Evolutionary conservation across 345 rosid species (phyloP), one percentile per base, ranked within the genome.

Genomic region (Nephelium lappaceum): DNA sequence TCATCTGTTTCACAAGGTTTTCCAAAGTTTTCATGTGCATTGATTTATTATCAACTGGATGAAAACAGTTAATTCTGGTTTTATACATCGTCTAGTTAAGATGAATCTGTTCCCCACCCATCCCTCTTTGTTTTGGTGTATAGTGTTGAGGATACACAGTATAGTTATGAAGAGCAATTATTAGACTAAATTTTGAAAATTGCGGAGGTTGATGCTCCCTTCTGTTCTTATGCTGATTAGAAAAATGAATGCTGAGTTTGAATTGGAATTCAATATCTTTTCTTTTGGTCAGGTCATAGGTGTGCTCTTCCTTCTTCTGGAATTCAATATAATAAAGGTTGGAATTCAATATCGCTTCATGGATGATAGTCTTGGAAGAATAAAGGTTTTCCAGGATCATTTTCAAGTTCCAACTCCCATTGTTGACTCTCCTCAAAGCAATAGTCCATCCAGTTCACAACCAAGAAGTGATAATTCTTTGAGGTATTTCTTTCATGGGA

Each of bases 311-410:
- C 39, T 62, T 75, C n/a, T 73, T 74, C 11, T 64, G 71, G 75
- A n/a, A n/a, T n/a, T n/a, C n/a, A n/a, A n/a, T n/a, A n/a, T n/a
- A n/a, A n/a, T n/a, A n/a, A n/a, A n/a, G n/a, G n/a, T n/a, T n/a
- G n/a, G n/a, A n/a, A n/a, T n/a, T 47, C 47, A 69, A 49, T 57
- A 41, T 53, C 71, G 83, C 85, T 92, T 87, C 84, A 95, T 95
- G 98, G 99, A 82, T 83, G 97, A 87, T 87, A 72, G 81, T 83
- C 84, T 81, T 80, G 87, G 85, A 80, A 94, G 86, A 82, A 70
- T 93, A 83, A 93, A 85, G 63, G 85, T 93, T 79, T 81, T 92
- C 74, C 85, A 84, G 11, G 92, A 91, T 85, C 92, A 94, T 85
- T 94, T 96, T 80, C 85, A 84, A 82, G 89, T 85, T 12, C 86